Conservation (phyloP, 2,329 filamentous ascomycete genomes). For the Zymoseptoria brevis region DNA sequence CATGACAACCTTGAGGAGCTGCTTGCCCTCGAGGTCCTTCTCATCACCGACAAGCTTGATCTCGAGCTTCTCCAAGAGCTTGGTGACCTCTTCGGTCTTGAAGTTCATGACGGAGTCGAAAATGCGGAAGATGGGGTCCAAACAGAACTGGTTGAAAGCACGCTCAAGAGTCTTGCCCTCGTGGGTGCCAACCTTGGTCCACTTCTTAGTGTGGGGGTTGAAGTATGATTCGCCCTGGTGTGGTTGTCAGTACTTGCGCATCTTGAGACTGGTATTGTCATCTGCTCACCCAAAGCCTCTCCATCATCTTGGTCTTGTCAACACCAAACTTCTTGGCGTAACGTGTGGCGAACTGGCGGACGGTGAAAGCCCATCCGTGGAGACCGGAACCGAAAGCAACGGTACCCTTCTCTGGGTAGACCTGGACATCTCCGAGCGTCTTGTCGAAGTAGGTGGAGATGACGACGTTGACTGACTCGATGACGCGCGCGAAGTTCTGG, state of each 20-base stretch:
- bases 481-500: slow-evolving; percentile 98
- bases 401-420: slow-evolving; percentile 95
- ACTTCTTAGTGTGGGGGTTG: slow-evolving; percentile 99
- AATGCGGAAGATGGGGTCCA: slow-evolving; percentile 99
- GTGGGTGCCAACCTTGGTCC: slow-evolving; percentile 77
- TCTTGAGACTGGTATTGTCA: not conserved
- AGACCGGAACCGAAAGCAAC: slow-evolving; percentile 99
- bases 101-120: slow-evolving; percentile 96
- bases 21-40: slow-evolving; percentile 92
- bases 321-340: slow-evolving; percentile 99
- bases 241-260: slow-evolving; percentile 12
- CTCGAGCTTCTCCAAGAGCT: slow-evolving; percentile 82
- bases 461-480: slow-evolving; percentile 99
- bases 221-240: slow-evolving; percentile 89
- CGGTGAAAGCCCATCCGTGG: slow-evolving; percentile 98
- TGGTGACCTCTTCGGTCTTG: slow-evolving; percentile 86
- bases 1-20: slow-evolving; percentile 96
- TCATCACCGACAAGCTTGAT: slow-evolving; percentile 86
- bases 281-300: slow-evolving; percentile 90
- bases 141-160: slow-evolving; percentile 99
- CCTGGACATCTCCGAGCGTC: slow-evolving; percentile 91
- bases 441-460: slow-evolving; percentile 99
- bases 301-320: slow-evolving; percentile 99
- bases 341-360: slow-evolving; percentile 90
- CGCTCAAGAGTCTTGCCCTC: slow-evolving; percentile 90